Conservation (phyloP, 2,329 filamentous ascomycete genomes). For the Cladosporium velox region DNA sequence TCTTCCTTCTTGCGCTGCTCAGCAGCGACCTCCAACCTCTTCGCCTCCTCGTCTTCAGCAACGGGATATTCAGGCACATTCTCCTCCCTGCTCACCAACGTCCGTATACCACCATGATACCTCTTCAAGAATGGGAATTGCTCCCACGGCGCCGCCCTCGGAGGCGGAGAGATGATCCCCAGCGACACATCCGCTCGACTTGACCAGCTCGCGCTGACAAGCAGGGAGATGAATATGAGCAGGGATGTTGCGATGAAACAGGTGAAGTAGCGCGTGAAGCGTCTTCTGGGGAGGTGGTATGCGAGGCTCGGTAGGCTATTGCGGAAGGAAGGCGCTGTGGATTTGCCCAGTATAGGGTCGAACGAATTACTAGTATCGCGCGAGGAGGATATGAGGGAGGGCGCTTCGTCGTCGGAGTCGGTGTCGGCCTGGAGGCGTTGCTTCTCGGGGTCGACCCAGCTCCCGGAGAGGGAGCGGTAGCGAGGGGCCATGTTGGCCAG, state of each 20-base stretch:
- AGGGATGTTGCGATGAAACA: conserved; percentile 69
- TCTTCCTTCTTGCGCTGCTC: conserved; percentile 39
- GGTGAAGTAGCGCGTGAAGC: conserved; percentile 78
- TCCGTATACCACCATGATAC: conserved; percentile 86
- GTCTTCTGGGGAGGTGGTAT: conserved; percentile 47
- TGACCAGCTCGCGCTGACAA: conserved; percentile 56
- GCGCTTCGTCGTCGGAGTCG: conserved; percentile 36
- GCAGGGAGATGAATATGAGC: conserved; percentile 72
- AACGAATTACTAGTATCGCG: conserved; percentile 28
- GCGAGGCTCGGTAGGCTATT: conserved; percentile 32
- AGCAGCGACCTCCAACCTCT: conserved; percentile 40
- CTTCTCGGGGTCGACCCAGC: conserved; percentile 43
- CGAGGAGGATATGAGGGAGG: conserved; percentile 36
- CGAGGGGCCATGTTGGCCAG: conserved; percentile 22
- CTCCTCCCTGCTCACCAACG: conserved; percentile 63
- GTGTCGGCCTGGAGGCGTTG: conserved; percentile 39
- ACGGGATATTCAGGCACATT: conserved; percentile 82
- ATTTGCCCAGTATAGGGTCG: conserved; percentile 36
- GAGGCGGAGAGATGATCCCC: conserved; percentile 52
- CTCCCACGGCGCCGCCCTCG: conserved; percentile 75
- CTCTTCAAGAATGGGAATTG: conserved; percentile 80
- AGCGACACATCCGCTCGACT: conserved; percentile 57
- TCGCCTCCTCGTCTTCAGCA: conserved; percentile 59
- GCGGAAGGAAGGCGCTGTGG: conserved; percentile 25
- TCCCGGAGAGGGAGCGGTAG: conserved; percentile 38